Conservation (phyloP, 352 stramenopile species). For the Pythium aristosporum region DNA sequence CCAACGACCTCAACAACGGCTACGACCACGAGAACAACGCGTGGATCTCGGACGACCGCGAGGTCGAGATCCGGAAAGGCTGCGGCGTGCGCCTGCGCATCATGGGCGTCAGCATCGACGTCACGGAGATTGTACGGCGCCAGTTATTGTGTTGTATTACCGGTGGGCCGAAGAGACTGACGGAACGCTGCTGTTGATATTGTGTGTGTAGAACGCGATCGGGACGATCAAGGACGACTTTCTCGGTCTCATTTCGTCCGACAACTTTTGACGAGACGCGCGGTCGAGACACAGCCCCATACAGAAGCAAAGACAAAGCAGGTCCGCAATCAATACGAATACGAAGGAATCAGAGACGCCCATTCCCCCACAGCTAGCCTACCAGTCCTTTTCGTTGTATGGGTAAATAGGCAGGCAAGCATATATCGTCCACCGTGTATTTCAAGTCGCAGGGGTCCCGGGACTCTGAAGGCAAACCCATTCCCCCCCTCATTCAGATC, state of each 20-base stretch:
- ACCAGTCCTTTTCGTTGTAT: too few relatives aligned
- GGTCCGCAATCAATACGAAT: conserved; percentile 1
- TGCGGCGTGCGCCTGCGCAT: conserved; percentile 96
- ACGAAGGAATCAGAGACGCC: not conserved
- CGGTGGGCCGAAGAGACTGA: not conserved
- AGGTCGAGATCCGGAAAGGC: conserved; percentile 95
- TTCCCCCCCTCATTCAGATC: not conserved
- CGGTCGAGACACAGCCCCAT: too few relatives aligned
- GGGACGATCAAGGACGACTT: conserved; percentile 99
- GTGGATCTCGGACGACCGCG: conserved; percentile 97
- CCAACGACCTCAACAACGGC: conserved; percentile 93
- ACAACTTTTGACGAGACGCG: conserved; percentile 49
- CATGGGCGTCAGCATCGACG: conserved; percentile 96
- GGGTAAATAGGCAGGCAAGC: too few relatives aligned
- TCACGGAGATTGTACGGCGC: conserved; percentile 90
- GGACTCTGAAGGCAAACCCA: not conserved
- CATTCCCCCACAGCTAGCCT: too few relatives aligned
- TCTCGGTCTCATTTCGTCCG: conserved; percentile 94
- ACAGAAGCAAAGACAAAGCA: not conserved
- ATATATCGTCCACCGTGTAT: too few relatives aligned
- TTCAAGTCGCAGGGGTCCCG: not conserved
- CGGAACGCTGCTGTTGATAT: conserved; percentile 7
- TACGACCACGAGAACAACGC: conserved; percentile 97
- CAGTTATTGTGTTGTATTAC: not conserved
- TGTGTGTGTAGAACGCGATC: conserved; percentile 86